phyloP scores from a whole-genome alignment of 306 rosid species.

The Trifolium pratense region DNA sequence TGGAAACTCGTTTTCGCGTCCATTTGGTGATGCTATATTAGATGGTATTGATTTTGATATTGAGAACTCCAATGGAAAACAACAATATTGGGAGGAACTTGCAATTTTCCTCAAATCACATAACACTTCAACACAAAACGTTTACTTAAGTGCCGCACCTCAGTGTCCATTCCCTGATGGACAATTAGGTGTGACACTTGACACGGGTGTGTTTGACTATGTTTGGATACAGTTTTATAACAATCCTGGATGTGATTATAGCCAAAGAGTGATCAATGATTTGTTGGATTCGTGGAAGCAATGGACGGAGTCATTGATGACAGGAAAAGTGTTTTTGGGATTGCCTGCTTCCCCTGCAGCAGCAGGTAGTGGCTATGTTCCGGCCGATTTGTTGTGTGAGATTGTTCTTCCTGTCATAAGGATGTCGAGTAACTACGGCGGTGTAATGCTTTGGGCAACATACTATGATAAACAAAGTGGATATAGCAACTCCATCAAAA shows the following conservation, averaged over 20 bases:
- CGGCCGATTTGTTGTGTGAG: conserved; percentile 42
- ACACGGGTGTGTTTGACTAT: conserved; percentile 49
- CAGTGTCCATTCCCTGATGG: conserved; percentile 64
- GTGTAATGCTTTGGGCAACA: conserved; percentile 65
- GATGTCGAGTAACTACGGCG: conserved; percentile 57
- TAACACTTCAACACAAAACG: conserved; percentile 17
- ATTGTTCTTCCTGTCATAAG: conserved; percentile 56
- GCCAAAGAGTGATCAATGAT: conserved; percentile 12
- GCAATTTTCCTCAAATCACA: conserved; percentile 39
- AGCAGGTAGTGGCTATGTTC: conserved; percentile 55
- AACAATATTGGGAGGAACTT: conserved; percentile 38
- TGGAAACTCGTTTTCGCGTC: conserved; percentile 50
- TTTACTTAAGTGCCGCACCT: conserved; percentile 61
- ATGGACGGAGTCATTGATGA: conserved; percentile 49
- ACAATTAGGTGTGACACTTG: conserved; percentile 33
- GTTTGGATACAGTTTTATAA: conserved; percentile 61
- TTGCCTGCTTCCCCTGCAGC: conserved; percentile 54
- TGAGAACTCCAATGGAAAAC: background rate
- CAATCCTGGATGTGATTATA: conserved; percentile 59
- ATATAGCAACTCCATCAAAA: conserved; percentile 46
- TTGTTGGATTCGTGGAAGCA: conserved; percentile 53
- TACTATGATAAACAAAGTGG: conserved; percentile 52
- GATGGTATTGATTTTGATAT: conserved; percentile 67
- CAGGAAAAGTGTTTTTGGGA: conserved; percentile 49
- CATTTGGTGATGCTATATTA: conserved; percentile 53